phyloP scores from a whole-genome alignment of 225 moss, liverwort and hornwort genomes.

The Antitrichia curtipendula region DNA sequence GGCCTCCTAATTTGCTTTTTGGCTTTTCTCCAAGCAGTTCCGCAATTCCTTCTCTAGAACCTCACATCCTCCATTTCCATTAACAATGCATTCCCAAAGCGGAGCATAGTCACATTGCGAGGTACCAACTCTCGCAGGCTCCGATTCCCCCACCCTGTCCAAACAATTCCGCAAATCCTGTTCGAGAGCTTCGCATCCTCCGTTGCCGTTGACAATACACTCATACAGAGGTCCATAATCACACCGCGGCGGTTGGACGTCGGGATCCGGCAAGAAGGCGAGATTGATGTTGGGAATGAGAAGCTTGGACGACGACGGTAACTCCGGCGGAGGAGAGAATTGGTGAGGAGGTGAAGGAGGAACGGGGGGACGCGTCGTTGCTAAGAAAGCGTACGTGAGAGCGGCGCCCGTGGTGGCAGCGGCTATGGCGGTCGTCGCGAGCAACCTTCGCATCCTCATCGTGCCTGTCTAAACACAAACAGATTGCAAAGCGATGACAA shows the following conservation, averaged over 20 bases:
- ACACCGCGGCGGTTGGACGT: not conserved
- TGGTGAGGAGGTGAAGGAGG: not conserved
- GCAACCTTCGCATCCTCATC: not conserved
- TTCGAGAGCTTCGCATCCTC: slow-evolving; percentile 27
- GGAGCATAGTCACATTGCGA: slow-evolving; percentile 24
- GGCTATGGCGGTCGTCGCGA: not conserved
- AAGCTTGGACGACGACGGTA: slow-evolving; percentile 20
- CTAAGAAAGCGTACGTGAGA: not conserved
- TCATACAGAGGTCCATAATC: slow-evolving; percentile 23
- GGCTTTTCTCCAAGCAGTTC: not conserved
- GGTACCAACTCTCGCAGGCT: not conserved
- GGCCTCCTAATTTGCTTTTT: not conserved
- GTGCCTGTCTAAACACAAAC: not conserved
- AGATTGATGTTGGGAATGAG: slow-evolving; percentile 7
- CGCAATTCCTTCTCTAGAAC: slow-evolving; percentile 12
- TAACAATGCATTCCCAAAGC: slow-evolving; percentile 29
- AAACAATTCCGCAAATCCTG: slow-evolving; percentile 11
- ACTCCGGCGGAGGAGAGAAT: not conserved
- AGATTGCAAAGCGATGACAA: not conserved
- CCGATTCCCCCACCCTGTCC: not conserved
- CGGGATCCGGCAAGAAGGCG: not conserved
- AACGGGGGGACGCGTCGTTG: not conserved
- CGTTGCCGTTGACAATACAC: slow-evolving; percentile 26
- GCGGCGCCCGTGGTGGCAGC: not conserved
- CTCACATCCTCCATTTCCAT: slow-evolving; percentile 38